Percentiles rank a stretch among this genome's conserved stretches.
Conservation (phyloP, 805 yeast genomes). For the Candida boleticola region DNA sequence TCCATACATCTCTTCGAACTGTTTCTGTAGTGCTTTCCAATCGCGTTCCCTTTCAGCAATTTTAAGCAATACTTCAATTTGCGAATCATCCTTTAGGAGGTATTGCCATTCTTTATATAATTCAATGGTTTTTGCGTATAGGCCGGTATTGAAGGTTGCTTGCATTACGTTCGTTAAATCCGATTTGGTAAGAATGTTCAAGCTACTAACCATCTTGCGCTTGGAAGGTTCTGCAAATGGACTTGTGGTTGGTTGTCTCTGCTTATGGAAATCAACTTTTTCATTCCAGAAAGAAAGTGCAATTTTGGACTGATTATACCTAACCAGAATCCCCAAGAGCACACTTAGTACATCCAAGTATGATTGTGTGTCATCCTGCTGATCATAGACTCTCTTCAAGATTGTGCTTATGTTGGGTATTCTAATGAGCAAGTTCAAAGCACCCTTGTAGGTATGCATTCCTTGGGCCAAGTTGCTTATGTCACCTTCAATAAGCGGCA, state of each 20-base stretch:
- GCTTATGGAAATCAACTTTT: neutral
- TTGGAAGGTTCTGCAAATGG: neutral
- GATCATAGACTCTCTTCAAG: neutral
- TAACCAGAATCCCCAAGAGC: neutral
- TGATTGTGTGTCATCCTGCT: neutral
- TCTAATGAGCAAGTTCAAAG: neutral
- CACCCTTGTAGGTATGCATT: neutral
- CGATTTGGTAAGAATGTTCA: neutral
- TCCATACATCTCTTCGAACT: conserved; percentile 56
- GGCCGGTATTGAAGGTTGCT: conserved; percentile 21
- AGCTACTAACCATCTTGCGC: neutral
- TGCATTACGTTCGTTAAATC: conserved; percentile 33
- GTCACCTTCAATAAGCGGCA: neutral
- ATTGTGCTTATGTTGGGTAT: neutral
- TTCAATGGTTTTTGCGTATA: conserved; percentile 19
- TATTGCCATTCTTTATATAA: conserved; percentile 35
- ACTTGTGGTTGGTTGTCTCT: neutral
- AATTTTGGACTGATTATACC: neutral
- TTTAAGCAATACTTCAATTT: conserved; percentile 46
- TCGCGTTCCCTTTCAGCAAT: conserved; percentile 45
- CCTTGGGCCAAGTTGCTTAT: neutral
- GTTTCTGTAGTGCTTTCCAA: conserved; percentile 55
- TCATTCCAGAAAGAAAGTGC: conserved; percentile 3
- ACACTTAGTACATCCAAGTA: neutral
- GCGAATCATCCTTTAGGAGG: conserved; percentile 43